Conservation (phyloP, 495 filamentous ascomycete species). For the Xylaria nigripes region DNA sequence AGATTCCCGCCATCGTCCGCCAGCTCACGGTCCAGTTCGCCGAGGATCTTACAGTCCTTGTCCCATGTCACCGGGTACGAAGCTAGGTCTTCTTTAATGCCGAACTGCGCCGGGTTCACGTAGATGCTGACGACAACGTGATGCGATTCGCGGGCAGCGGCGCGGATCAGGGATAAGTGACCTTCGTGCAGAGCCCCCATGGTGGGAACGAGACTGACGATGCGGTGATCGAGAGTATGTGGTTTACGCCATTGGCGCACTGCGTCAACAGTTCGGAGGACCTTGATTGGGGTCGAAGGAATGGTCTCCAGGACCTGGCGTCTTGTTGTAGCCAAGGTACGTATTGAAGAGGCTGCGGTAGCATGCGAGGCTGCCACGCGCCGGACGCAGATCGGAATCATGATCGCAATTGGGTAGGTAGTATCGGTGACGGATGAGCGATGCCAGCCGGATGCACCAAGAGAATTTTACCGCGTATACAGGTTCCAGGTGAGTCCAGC, state of each 20-base stretch:
- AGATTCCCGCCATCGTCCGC: constrained; percentile 42
- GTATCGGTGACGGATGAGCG: not conserved
- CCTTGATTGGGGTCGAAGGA: constrained; percentile 52
- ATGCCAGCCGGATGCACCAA: not conserved
- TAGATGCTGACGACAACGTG: constrained; percentile 84
- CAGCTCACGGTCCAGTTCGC: constrained; percentile 62
- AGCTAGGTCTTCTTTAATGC: constrained; percentile 75
- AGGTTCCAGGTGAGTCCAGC: no score
- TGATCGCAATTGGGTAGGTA: constrained; percentile 4
- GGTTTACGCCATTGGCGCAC: constrained; percentile 65
- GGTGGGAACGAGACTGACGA: constrained; percentile 84
- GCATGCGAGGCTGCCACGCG: constrained; percentile 23
- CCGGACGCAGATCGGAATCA: constrained; percentile 24
- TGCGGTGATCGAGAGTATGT: constrained; percentile 57
- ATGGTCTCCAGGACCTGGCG: constrained; percentile 30
- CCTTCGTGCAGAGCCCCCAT: constrained; percentile 95
- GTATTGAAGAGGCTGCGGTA: constrained; percentile 10
- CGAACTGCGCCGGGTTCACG: constrained; percentile 96
- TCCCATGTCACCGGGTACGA: constrained; percentile 91
- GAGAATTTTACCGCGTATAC: no score
- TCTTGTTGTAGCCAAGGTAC: constrained; percentile 28
- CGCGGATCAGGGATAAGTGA: constrained; percentile 78
- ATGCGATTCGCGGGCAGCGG: constrained; percentile 75
- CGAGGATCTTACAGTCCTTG: constrained; percentile 57
- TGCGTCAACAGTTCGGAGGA: constrained; percentile 63